Evolutionary conservation across 371 early-diverging fungal species (phyloP).

Genomic region (Mucor irregularis): DNA sequence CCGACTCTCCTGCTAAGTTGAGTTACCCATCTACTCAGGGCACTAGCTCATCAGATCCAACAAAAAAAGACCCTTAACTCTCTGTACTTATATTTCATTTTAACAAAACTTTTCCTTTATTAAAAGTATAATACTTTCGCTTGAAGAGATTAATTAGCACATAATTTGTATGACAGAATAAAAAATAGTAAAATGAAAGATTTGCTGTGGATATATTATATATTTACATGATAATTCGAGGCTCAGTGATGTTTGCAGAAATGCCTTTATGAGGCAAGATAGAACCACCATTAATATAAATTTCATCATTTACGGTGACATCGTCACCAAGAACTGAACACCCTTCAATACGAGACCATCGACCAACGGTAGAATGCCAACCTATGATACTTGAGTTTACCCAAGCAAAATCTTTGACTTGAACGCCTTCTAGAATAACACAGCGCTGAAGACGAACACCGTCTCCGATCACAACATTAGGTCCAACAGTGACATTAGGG

Average conservation of each 20-base stretch:
- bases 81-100: no score
- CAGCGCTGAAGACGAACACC: conserved; percentile 92
- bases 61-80: no score
- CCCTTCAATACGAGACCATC: conserved; percentile 93
- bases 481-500: conserved; percentile 93
- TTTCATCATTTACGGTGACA: conserved; percentile 88
- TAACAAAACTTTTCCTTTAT: no score
- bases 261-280: conserved; percentile 95
- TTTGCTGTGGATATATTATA: background rate
- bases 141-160: no score
- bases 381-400: conserved; percentile 94
- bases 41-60: no score
- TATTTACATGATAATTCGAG: conserved; percentile 91
- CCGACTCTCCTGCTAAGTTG: background rate
- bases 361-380: conserved; percentile 93
- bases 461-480: conserved; percentile 91
- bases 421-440: conserved; percentile 87
- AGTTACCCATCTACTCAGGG: no score
- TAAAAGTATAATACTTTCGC: no score
- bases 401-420: conserved; percentile 90
- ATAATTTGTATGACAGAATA: no score
- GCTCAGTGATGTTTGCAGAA: conserved; percentile 84
- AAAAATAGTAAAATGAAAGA: no score
- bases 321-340: conserved; percentile 94
- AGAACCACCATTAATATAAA: conserved; percentile 92